Evolutionary conservation across 2,329 filamentous ascomycete genomes (phyloP).

Genomic region (Furcasterigmium furcatum): DNA sequence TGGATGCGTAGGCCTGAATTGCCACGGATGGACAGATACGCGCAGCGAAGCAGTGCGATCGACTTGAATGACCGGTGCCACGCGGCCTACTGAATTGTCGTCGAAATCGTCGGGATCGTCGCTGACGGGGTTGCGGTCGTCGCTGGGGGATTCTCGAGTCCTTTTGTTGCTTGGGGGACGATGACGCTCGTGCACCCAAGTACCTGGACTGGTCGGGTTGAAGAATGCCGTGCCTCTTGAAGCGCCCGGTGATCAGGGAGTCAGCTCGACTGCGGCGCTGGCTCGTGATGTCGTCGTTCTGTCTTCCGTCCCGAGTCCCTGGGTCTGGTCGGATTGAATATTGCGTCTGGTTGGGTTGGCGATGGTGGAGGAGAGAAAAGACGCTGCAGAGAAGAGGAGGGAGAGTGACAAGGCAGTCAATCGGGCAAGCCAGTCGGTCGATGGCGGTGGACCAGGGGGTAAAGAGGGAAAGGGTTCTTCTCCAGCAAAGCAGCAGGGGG

Average conservation of each 20-base stretch:
- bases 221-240: too few relatives aligned
- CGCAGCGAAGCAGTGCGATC: too few relatives aligned
- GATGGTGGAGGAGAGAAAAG: conserved; percentile 1
- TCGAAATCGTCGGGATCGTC: background rate
- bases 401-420: conserved; percentile 4
- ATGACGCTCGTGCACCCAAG: background rate
- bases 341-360: too few relatives aligned
- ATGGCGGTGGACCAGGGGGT: background rate
- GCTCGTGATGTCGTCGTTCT: too few relatives aligned
- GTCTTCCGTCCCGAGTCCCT: too few relatives aligned
- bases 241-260: too few relatives aligned
- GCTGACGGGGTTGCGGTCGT: background rate
- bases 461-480: background rate
- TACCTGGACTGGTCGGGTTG: background rate
- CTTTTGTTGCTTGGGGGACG: background rate
- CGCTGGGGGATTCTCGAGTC: background rate
- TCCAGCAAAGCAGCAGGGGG: background rate
- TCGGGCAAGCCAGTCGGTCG: background rate
- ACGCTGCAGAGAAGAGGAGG: background rate
- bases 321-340: too few relatives aligned
- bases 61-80: background rate
- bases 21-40: conserved; percentile 2
- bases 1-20: conserved; percentile 4
- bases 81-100: background rate
- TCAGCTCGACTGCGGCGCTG: too few relatives aligned